Percentiles rank a stretch among this genome's conserved stretches.
Conservation (phyloP, 345 rosid genomes). For the Litchi chinensis region DNA sequence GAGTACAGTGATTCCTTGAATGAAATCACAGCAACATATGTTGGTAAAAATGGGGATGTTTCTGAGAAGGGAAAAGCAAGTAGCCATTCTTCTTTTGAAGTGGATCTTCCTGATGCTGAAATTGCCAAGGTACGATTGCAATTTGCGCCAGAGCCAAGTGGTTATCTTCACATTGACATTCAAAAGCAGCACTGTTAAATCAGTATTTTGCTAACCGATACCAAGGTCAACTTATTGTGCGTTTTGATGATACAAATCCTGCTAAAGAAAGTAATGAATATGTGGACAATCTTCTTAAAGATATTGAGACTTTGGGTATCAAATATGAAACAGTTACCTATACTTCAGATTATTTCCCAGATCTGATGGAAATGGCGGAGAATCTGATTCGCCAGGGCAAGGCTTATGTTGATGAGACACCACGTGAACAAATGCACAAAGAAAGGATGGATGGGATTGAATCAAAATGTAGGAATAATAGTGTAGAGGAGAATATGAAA, state of each 20-base stretch:
- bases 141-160: slow-evolving; percentile 98
- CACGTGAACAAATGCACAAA: slow-evolving; percentile 83
- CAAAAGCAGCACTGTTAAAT: slow-evolving; percentile 88
- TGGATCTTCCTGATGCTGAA: slow-evolving; percentile 85
- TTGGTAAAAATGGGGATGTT: slow-evolving; percentile 60
- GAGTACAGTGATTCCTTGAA: slow-evolving; percentile 60
- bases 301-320: slow-evolving; percentile 81
- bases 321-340: slow-evolving; percentile 74
- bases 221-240: slow-evolving; percentile 80
- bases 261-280: slow-evolving; percentile 94
- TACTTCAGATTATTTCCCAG: slow-evolving; percentile 85
- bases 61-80: no score
- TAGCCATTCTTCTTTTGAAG: slow-evolving; percentile 46
- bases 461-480: slow-evolving; percentile 74
- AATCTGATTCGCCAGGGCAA: slow-evolving; percentile 70
- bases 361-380: slow-evolving; percentile 86
- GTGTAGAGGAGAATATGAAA: slow-evolving; percentile 60
- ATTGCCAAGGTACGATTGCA: slow-evolving; percentile 75
- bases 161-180: slow-evolving; percentile 93
- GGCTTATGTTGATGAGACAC: slow-evolving; percentile 94
- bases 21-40: slow-evolving; percentile 51
- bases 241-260: slow-evolving; percentile 98
- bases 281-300: slow-evolving; percentile 84
- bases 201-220: slow-evolving; percentile 86
- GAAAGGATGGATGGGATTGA: slow-evolving; percentile 97